A percentile compares a stretch with the other conserved stretches of the same genome.
These are phyloP conservation scores for Sclerotinia glacialis DNA, from an alignment of 2,329 filamentous ascomycete species.

Conservation along the genomic window DNA sequence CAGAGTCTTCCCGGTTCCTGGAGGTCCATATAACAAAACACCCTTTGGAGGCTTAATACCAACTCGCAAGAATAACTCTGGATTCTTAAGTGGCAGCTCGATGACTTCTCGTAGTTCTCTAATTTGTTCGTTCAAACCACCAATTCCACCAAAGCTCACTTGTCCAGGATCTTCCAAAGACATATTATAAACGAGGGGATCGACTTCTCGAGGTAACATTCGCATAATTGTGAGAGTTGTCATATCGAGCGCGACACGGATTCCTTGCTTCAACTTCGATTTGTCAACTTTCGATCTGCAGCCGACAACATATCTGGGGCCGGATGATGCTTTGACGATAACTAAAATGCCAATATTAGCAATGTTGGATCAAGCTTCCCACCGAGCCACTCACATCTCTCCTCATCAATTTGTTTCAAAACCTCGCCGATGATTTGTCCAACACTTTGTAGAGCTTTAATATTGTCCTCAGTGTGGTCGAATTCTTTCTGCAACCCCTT, in stretches of 20 bases:
- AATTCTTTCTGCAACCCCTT: conserved; percentile 94
- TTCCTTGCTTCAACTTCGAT: conserved; percentile 94
- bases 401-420: conserved; percentile 96
- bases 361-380: conserved; percentile 7
- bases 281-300: conserved; percentile 99
- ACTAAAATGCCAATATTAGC: conserved; percentile 52
- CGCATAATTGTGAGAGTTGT: conserved; percentile 99
- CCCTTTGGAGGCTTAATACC: conserved; percentile 99
- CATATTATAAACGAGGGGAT: conserved; percentile 99
- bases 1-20: conserved; percentile 94
- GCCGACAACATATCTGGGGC: conserved; percentile 95
- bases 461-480: conserved; percentile 97
- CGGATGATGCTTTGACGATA: conserved; percentile 97
- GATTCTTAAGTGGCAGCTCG: conserved; percentile 96
- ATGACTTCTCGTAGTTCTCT: conserved; percentile 96
- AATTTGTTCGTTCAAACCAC: conserved; percentile 97
- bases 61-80: conserved; percentile 92
- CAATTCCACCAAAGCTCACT: conserved; percentile 96
- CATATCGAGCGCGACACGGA: conserved; percentile 96
- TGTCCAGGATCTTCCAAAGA: conserved; percentile 96
- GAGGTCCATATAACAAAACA: conserved; percentile 91
- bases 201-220: conserved; percentile 97
- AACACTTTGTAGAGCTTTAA: conserved; percentile 98
- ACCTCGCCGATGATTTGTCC: conserved; percentile 99
- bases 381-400: conserved; percentile 72